Percentiles rank a stretch among this genome's conserved stretches.
These are phyloP conservation scores for Bacterosira constricta DNA, from an alignment of 108 stramenopile species.

Conservation along the genomic window DNA sequence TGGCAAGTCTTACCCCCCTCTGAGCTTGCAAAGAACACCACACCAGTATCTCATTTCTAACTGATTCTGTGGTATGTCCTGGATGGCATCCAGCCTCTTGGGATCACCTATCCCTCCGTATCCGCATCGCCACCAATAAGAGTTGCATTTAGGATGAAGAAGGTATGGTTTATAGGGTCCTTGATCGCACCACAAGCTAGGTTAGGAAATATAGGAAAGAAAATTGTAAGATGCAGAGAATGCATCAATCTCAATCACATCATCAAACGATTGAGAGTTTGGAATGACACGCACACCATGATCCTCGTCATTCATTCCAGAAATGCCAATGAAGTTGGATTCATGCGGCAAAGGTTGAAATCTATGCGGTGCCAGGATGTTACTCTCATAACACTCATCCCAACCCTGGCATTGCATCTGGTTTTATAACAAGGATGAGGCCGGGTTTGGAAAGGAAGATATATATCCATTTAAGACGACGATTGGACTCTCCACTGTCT, in stretches of 20 bases:
- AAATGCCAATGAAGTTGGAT: constrained; percentile 19
- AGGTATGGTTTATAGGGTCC: constrained; percentile 6
- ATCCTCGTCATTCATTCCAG: constrained; percentile 1
- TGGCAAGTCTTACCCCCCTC: no score
- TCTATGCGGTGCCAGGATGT: constrained; percentile 50
- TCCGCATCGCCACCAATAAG: constrained; percentile 26
- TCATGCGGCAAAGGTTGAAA: constrained; percentile 55
- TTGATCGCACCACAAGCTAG: constrained; percentile 20
- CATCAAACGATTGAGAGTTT: background rate
- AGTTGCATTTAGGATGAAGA: background rate
- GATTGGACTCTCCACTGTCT: background rate
- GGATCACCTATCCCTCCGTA: background rate
- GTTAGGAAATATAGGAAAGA: background rate
- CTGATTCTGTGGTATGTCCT: background rate
- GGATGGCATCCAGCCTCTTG: background rate
- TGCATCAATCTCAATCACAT: background rate
- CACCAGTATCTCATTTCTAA: constrained; percentile 13
- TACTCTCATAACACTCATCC: constrained; percentile 19
- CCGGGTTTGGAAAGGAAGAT: constrained; percentile 56
- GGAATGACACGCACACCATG: background rate
- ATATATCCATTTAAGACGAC: constrained; percentile 44
- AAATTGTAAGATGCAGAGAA: background rate
- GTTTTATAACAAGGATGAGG: constrained; percentile 35
- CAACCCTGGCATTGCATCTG: constrained; percentile 16
- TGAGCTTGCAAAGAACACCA: no score